Conservation (phyloP, 495 filamentous ascomycete species). For the Daldinia loculata region DNA sequence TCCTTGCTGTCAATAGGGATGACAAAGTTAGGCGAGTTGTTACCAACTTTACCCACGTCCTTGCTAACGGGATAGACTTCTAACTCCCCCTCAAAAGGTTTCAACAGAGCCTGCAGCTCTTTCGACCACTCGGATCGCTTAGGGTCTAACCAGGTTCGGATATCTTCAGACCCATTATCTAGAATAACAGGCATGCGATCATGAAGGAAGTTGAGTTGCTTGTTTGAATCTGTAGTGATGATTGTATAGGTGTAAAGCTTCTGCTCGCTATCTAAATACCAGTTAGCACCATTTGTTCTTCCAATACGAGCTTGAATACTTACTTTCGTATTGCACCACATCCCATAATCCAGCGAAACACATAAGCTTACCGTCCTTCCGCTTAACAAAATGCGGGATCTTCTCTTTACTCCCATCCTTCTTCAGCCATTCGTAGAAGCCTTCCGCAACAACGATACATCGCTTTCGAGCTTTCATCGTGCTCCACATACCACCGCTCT, state of each 20-base stretch:
- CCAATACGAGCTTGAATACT: slow-evolving; percentile 9
- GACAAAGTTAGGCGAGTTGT: slow-evolving; percentile 83
- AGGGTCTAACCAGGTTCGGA: slow-evolving; percentile 84
- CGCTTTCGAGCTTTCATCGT: slow-evolving; percentile 88
- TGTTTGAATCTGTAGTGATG: slow-evolving; percentile 86
- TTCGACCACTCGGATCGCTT: slow-evolving; percentile 73
- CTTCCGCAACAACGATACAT: slow-evolving; percentile 86
- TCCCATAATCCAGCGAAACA: slow-evolving; percentile 94
- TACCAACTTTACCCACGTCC: slow-evolving; percentile 96
- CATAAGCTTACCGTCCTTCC: slow-evolving; percentile 86
- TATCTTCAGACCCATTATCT: slow-evolving; percentile 74
- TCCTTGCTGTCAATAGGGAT: slow-evolving; percentile 81
- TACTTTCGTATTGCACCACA: slow-evolving; percentile 80
- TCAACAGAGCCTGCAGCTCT: slow-evolving; percentile 78
- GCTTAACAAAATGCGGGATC: slow-evolving; percentile 81
- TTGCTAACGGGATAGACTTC: slow-evolving; percentile 86
- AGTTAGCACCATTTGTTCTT: slow-evolving; percentile 4
- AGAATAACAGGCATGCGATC: slow-evolving; percentile 96
- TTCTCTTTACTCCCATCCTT: slow-evolving; percentile 79
- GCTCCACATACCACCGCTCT: slow-evolving; percentile 86
- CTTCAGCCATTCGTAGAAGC: slow-evolving; percentile 97
- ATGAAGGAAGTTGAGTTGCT: slow-evolving; percentile 83
- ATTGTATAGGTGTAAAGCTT: slow-evolving; percentile 87
- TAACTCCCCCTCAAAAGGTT: slow-evolving; percentile 79
- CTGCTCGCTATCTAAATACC: slow-evolving; percentile 59